Conservation (phyloP, 2,329 filamentous ascomycete species). For the Hymenoscyphus salicellus region DNA sequence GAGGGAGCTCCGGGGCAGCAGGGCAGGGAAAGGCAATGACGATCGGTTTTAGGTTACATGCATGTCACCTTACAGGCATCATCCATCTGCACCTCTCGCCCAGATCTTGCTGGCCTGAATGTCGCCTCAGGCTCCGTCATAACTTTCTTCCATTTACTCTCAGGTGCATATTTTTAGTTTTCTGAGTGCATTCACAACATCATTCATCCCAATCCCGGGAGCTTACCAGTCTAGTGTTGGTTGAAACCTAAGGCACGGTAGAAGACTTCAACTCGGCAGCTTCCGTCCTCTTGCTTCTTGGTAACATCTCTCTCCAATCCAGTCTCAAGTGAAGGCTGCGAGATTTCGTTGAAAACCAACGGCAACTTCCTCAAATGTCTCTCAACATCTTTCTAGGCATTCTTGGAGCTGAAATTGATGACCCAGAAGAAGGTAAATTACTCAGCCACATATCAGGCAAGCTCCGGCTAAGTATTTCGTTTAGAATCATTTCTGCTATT, state of each 20-base stretch:
- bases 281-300: background rate
- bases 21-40: background rate
- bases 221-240: background rate
- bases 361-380: constrained; percentile 25
- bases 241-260: background rate
- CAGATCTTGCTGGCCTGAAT: too few relatives aligned
- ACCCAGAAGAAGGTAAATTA: constrained; percentile 57
- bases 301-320: too few relatives aligned
- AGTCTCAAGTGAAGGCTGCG: background rate
- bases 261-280: background rate
- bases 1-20: background rate
- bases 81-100: background rate
- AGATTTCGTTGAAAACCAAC: background rate
- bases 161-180: background rate
- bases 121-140: background rate
- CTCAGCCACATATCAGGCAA: background rate
- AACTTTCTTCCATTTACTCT: background rate
- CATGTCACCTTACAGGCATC: background rate
- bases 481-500: constrained; percentile 87
- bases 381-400: constrained; percentile 39
- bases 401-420: constrained; percentile 50
- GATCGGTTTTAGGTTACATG: background rate
- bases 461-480: constrained; percentile 15
- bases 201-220: background rate
- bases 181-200: background rate